A percentile compares a stretch with the other conserved stretches of the same genome.
Evolutionary conservation across 352 stramenopile genomes (phyloP).

Genomic region (Blastocystis sp.): DNA sequence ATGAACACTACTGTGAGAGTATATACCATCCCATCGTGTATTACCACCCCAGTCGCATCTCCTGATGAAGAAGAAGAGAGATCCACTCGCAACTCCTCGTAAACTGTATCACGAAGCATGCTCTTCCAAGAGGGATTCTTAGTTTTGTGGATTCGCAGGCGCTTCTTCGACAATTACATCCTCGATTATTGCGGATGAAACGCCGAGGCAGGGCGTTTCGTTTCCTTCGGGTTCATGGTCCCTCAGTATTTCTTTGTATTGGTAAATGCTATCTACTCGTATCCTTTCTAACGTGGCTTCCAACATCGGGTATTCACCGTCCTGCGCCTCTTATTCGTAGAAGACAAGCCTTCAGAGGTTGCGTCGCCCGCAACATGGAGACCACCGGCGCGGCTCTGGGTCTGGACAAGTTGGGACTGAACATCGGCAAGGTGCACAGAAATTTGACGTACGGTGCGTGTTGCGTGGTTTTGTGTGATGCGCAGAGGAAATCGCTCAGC

Average conservation of each 20-base stretch:
- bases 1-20: slow-evolving; percentile 89
- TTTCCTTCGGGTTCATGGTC: background rate
- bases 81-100: background rate
- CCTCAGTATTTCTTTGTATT: slow-evolving; percentile 8
- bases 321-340: background rate
- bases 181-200: background rate
- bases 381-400: slow-evolving; percentile 70
- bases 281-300: background rate
- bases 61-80: no score
- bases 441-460: slow-evolving; percentile 88
- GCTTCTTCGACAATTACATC: background rate
- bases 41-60: no score
- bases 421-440: slow-evolving; percentile 86
- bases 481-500: slow-evolving; percentile 87
- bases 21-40: no score
- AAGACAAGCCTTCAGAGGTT: slow-evolving; percentile 30
- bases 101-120: background rate
- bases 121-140: background rate
- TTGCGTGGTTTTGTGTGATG: background rate
- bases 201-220: background rate
- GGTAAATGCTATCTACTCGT: slow-evolving; percentile 1
- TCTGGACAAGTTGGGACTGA: slow-evolving; percentile 70
- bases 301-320: background rate
- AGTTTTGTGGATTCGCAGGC: background rate
- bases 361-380: slow-evolving; percentile 64